Evolutionary conservation across 2,329 filamentous ascomycete species (phyloP).

Genomic region (Colletotrichum noveboracense): DNA sequence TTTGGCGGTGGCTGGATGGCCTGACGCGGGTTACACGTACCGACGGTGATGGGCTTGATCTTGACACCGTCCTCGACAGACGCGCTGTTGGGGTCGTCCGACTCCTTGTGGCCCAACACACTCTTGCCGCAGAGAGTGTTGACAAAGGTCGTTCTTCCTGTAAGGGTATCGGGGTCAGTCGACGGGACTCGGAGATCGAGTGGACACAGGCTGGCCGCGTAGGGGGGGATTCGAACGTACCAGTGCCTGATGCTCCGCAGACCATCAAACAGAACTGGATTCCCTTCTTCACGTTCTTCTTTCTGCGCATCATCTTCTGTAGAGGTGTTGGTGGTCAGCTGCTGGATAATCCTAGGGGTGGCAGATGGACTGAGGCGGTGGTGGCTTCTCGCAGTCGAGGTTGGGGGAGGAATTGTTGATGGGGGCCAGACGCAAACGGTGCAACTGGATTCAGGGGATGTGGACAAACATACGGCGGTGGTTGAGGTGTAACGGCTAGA

Average conservation of each 20-base stretch:
- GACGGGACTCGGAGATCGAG: not conserved
- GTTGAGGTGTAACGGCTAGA: not conserved
- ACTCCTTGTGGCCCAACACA: conserved; percentile 90
- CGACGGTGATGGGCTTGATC: conserved; percentile 98
- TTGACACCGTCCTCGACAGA: conserved; percentile 96
- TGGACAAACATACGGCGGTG: conserved; percentile 17
- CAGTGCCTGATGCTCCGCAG: conserved; percentile 97
- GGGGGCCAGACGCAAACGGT: not conserved
- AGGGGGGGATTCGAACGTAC: conserved; percentile 57
- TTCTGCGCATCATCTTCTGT: conserved; percentile 95
- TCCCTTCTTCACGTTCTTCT: conserved; percentile 99
- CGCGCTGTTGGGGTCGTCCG: conserved; percentile 86
- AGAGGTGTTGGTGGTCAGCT: conserved; percentile 29
- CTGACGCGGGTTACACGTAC: conserved; percentile 52
- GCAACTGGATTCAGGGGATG: not conserved
- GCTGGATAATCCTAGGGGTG: conserved; percentile 15
- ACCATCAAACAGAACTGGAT: conserved; percentile 99
- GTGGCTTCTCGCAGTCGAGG: not conserved
- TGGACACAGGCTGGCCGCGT: not conserved
- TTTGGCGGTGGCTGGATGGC: not conserved
- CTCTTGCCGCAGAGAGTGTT: conserved; percentile 98
- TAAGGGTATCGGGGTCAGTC: conserved; percentile 16
- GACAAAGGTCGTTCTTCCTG: conserved; percentile 97
- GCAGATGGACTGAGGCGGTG: conserved; percentile 10
- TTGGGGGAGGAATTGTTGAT: conserved; percentile 5